phyloP scores from a whole-genome alignment of 345 rosid genomes.

The Eutrema yunnanense region DNA sequence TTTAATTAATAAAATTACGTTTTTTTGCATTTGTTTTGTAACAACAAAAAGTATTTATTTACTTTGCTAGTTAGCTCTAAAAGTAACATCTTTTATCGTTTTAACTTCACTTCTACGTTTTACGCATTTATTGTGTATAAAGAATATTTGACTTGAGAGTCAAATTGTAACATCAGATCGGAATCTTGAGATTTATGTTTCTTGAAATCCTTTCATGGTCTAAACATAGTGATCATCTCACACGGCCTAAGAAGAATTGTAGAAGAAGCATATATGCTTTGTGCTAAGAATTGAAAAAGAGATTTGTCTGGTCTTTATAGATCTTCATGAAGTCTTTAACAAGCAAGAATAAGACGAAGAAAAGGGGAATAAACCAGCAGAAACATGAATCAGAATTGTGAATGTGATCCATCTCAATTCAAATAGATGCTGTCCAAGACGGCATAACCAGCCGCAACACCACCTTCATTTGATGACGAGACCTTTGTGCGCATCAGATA shows the following conservation, averaged over 20 bases:
- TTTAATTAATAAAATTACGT: no score
- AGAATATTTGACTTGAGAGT: background rate
- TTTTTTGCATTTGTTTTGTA: background rate
- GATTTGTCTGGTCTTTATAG: background rate
- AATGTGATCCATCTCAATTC: conserved; percentile 37
- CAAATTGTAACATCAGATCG: background rate
- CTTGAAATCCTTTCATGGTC: background rate
- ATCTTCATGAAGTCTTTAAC: background rate
- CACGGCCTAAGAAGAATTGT: background rate
- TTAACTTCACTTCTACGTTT: background rate
- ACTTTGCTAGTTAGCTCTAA: background rate
- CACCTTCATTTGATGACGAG: conserved; percentile 92
- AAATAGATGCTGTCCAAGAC: conserved; percentile 88
- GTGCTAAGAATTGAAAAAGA: background rate
- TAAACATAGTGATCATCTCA: background rate
- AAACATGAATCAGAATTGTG: background rate
- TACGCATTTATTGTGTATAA: background rate
- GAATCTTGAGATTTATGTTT: background rate
- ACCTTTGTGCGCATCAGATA: conserved; percentile 86
- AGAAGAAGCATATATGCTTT: background rate
- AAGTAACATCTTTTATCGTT: background rate
- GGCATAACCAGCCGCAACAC: conserved; percentile 90
- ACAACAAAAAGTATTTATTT: background rate
- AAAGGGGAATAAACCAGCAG: background rate
- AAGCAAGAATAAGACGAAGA: background rate